These are phyloP conservation scores for Epithemia pelagica DNA, from an alignment of 108 stramenopile species.

Conservation along the genomic window DNA sequence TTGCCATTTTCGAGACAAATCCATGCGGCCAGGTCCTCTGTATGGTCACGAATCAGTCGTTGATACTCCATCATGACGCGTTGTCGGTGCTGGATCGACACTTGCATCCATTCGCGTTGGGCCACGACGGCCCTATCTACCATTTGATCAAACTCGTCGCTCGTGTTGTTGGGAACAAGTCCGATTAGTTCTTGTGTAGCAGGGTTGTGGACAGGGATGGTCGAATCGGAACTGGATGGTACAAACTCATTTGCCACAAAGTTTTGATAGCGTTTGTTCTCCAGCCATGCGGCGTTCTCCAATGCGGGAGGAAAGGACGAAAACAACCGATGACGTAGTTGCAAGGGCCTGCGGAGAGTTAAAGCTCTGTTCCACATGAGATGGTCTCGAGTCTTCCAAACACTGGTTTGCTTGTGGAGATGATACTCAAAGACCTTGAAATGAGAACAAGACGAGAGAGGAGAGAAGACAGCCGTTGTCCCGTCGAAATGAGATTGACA, in stretches of 20 bases:
- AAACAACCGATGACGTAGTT: no score
- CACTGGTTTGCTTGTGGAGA: no score
- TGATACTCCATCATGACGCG: constrained; percentile 60
- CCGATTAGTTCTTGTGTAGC: constrained; percentile 43
- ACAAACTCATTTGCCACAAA: constrained; percentile 48
- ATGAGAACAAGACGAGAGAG: no score
- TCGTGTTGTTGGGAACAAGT: constrained; percentile 33
- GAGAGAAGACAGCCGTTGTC: no score
- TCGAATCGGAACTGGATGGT: constrained; percentile 4
- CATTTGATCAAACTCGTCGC: constrained; percentile 29
- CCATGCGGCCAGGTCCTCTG: constrained; percentile 56
- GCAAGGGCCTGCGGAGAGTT: no score
- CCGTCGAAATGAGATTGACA: no score
- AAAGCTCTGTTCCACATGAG: no score
- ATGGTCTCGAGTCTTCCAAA: no score
- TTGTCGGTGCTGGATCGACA: constrained; percentile 60
- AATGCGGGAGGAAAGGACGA: neutral
- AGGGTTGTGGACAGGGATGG: constrained; percentile 39
- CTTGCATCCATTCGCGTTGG: constrained; percentile 50
- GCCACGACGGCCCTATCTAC: constrained; percentile 41
- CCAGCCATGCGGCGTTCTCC: neutral
- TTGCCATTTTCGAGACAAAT: constrained; percentile 77
- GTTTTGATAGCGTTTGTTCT: constrained; percentile 23
- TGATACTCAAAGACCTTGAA: no score
- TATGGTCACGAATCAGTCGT: constrained; percentile 37